Base-by-base conservation (phyloP, 2,329 filamentous ascomycete species). In the Fusarium goolgardi region DNA sequence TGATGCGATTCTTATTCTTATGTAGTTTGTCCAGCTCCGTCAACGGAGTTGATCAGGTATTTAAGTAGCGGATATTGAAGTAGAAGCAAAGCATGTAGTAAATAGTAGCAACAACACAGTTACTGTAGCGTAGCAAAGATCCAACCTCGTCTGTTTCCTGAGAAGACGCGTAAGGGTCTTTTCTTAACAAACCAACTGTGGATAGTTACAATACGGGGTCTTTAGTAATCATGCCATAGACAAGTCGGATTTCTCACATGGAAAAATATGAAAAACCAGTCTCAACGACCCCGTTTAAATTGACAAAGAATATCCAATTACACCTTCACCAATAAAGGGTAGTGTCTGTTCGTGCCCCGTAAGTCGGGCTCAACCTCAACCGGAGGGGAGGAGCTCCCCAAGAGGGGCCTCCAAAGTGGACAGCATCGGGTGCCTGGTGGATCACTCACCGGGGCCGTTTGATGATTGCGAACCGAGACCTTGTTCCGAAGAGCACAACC, bases 391-490 rank as follows among this genome's bases (percentile, higher is more conserved):
- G 59, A 65, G 64, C 53, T 59, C 49, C 37, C 45, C 15, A 29
- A 29, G 54, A 60, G 61, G 62, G 61, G 55, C 62, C 44, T 55
- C 61, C 34, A 55, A 55, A 61, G 65, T 68, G 65, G 65, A 52
- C 45, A 65, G 25, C 20, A 59, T 69, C 65, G 65, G 65, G 55
- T 65, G 47, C 20, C 35, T 23, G 40, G 55, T 68, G 65, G 65
- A 54, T 25, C 32, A 3, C 31, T 55, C 51, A 21, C 64, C 65
- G 65, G 65, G 63, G 55, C 63, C 49, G 53, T 55, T 65, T 55
- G 55, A 46, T 65, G 60, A 63, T 63, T 55, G 55, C 29, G 60
- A 65, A 60, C 60, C 62, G 61, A 65, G 62, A 59, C 60, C 63
- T 61, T 58, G 59, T 64, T 64, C 59, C 60, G 58, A 58, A 63